Base-by-base conservation (phyloP, 768 basidiomycete genomes). In the Trametes villosa region DNA sequence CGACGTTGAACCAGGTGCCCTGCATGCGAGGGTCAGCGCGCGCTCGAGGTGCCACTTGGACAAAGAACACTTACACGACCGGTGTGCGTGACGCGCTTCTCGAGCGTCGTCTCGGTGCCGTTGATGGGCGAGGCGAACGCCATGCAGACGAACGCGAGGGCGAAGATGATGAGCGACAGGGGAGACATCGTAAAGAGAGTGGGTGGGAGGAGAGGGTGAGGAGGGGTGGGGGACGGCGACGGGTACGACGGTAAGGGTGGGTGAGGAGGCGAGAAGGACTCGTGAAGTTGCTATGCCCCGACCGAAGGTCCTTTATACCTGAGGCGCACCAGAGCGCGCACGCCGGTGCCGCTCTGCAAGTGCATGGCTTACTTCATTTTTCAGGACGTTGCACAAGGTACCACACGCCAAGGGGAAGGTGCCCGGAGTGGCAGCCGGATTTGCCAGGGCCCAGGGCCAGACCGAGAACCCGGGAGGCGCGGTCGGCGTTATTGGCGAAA, bases 1-100 rank as follows among this genome's bases (percentile, higher is more conserved):
- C 84, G 54, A 79, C 81, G 60, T 85, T 62, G 70, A 82, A 91
- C 82, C 82, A 91, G 33, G 89, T 91, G 40, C 83, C 88, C 89
- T 90, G 49, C 56, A 42, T 42, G 56, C 29, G 22, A 26, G 30
- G 29, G 42, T 61, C 29, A 62, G 62, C 11, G 26, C 22, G 13
- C n/a, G 33, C 9, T 6, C 20, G 31, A 9, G 13, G 30, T 9
- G 26, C 13, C 6, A 47, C 30, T 17, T 38, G 34, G 45, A 36
- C 20, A 17, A 46, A 62, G 64, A 45, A 17, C 50, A 76, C 84
- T 63, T 70, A 90, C 90, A 63, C 77, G 75, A 41, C 90, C 90
- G 8, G 65, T 68, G 66, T 80, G 86, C 0, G 83, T 80, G 41
- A 75, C 65, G 53, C 89, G 81, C 71, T 81, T 84, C 59, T 81